Conservation (phyloP, 495 filamentous ascomycete species). For the Penicillium longicatenatum region DNA sequence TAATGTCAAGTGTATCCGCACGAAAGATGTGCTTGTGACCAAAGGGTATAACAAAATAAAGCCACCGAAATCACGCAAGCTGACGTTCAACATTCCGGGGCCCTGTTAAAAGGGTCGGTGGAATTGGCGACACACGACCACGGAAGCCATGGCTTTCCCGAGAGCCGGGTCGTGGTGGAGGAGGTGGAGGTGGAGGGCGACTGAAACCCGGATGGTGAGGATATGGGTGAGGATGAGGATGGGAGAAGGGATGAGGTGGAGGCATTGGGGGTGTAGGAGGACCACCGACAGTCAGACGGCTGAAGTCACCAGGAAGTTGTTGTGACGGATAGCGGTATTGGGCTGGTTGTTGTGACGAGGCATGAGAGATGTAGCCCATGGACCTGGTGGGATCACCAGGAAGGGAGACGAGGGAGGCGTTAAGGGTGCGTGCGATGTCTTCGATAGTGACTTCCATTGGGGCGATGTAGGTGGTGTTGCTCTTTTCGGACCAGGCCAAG, state of each 20-base stretch:
- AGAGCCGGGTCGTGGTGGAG: slow-evolving; percentile 25
- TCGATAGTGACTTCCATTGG: slow-evolving; percentile 89
- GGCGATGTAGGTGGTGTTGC: slow-evolving; percentile 80
- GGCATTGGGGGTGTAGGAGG: slow-evolving; percentile 13
- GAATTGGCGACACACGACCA: slow-evolving; percentile 29
- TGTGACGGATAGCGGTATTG: slow-evolving; percentile 28
- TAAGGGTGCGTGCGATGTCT: slow-evolving; percentile 79
- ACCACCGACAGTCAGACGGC: slow-evolving; percentile 20
- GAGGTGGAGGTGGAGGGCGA: slow-evolving; percentile 21
- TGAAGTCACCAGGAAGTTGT: slow-evolving; percentile 41
- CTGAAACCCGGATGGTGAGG: slow-evolving; percentile 18
- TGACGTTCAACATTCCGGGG: slow-evolving; percentile 45
- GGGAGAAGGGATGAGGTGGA: slow-evolving; percentile 14
- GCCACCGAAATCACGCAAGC: slow-evolving; percentile 30
- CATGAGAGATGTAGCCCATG: slow-evolving; percentile 24
- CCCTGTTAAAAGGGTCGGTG: slow-evolving; percentile 35
- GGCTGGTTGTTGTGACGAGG: slow-evolving; percentile 6
- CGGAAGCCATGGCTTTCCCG: slow-evolving; percentile 24
- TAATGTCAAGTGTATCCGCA: neutral
- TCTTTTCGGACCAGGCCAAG: slow-evolving; percentile 78
- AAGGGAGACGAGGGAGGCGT: slow-evolving; percentile 42
- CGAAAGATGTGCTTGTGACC: neutral
- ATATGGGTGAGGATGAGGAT: slow-evolving; percentile 14
- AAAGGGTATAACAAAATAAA: neutral
- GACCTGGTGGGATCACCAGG: slow-evolving; percentile 38